Base-by-base conservation (phyloP, 257 asterid genomes). In the Solanum sejunctum region DNA sequence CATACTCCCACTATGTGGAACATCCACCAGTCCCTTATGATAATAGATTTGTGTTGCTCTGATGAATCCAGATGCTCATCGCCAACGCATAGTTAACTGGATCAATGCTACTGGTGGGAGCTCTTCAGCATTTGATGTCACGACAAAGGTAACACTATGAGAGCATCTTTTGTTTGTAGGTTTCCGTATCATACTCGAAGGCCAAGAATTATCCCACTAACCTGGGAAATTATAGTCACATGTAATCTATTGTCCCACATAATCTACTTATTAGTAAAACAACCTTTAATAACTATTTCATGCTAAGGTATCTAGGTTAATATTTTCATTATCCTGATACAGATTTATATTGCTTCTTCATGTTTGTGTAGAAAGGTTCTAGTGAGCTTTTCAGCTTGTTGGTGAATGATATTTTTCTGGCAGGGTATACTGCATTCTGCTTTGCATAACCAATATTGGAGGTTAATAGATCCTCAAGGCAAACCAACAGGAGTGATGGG, bases 401-500 rank as follows among this genome's bases (percentile, higher is more conserved):
- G 60, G 28, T 49, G 79, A 28, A 55, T 36, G 82, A 43, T 80
- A 41, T 56, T 43, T 79, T 71, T 83, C 81, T 63, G 80, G 70
- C 85, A 89, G 91, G 91, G 91, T 84, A 89, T 89, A 83, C 86
- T 87, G 36, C 91, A 89, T 84, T 89, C 91, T 28, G 91, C 91
- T 80, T 75, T 89, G 84, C 91, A 87, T 77, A 89, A 87, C 75
- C 87, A 86, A 79, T 92, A 90, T 85, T 92, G 93, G 94, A 87
- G 93, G 75, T 73, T 92, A 77, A 86, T 88, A 51, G 93, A 91
- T 89, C 91, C 92, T 36, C 91, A 88, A 87, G 93, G 94, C 63
- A 91, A 90, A 90, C 94, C 94, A 80, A 88, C 94, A 23, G 94
- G 94, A 69, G 94, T 91, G 80, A 88, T 91, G 92, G 94, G 93